A percentile compares a stretch with the other conserved stretches of the same genome.
Evolutionary conservation across 495 filamentous ascomycete genomes (phyloP).

Genomic region (Extremus antarcticus): DNA sequence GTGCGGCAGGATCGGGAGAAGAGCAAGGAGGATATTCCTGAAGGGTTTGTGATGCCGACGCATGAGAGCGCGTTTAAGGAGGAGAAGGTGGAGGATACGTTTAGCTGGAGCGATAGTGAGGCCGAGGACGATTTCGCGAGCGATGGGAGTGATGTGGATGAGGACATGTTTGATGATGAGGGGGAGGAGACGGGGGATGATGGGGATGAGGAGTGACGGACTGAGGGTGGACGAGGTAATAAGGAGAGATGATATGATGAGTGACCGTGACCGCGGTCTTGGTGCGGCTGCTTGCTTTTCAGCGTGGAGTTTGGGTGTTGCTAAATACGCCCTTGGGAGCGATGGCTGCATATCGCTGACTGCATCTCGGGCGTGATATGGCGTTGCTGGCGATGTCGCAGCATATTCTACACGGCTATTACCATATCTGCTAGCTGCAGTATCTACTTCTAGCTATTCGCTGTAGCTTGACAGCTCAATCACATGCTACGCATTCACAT

Average conservation of each 20-base stretch:
- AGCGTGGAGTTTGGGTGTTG: constrained; percentile 16
- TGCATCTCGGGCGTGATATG: too few species aligned
- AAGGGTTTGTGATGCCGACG: constrained; percentile 72
- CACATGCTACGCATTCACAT: too few species aligned
- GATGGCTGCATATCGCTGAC: not conserved
- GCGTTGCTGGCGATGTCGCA: too few species aligned
- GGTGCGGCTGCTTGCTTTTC: constrained; percentile 4
- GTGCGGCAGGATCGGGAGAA: constrained; percentile 60
- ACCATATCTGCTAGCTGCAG: too few species aligned
- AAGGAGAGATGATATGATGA: constrained; percentile 4
- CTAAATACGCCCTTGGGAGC: not conserved
- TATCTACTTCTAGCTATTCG: too few species aligned
- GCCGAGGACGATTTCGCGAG: constrained; percentile 63
- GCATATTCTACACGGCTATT: too few species aligned
- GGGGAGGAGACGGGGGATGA: constrained; percentile 12
- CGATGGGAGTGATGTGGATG: constrained; percentile 47
- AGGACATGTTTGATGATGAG: constrained; percentile 28
- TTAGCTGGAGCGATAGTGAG: constrained; percentile 66
- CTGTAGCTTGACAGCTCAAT: too few species aligned
- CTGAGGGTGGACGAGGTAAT: too few species aligned
- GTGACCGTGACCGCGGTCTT: not conserved
- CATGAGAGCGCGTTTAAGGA: constrained; percentile 52
- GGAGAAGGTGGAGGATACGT: constrained; percentile 62
- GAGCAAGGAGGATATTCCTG: constrained; percentile 69
- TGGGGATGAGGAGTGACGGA: constrained; percentile 16